Conservation (phyloP, 306 rosid genomes). For the Oemleria cerasiformis region DNA sequence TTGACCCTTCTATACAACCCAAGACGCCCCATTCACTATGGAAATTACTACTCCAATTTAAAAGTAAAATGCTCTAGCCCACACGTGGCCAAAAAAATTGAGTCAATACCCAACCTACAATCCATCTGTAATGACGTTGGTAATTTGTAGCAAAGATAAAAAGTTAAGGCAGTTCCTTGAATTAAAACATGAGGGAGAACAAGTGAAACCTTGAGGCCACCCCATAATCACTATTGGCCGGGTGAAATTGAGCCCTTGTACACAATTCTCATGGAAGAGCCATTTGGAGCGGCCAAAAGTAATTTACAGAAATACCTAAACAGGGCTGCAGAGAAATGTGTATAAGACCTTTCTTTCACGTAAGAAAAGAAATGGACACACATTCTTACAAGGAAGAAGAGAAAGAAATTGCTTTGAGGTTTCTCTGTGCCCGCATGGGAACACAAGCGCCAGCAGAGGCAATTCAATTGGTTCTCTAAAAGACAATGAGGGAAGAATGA, state of each 20-base stretch:
- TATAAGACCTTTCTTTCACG: conserved; percentile 8
- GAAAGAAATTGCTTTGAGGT: neutral
- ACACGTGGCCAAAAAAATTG: neutral
- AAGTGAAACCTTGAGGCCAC: neutral
- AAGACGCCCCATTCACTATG: neutral
- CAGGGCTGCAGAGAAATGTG: neutral
- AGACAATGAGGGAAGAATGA: neutral
- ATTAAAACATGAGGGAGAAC: neutral
- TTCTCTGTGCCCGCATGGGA: conserved; percentile 7
- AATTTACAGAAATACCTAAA: neutral
- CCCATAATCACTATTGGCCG: conserved; percentile 8
- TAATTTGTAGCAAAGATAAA: neutral
- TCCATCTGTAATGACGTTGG: neutral
- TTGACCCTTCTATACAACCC: neutral
- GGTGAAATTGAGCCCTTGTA: conserved; percentile 13
- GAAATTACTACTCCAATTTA: too few relatives aligned
- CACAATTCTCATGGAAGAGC: neutral
- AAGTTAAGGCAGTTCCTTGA: conserved; percentile 1
- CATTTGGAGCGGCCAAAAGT: conserved; percentile 1
- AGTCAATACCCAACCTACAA: neutral
- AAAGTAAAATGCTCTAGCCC: neutral
- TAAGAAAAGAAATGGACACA: neutral
- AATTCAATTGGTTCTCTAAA: conserved; percentile 3
- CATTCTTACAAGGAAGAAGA: neutral
- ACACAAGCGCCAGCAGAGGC: conserved; percentile 1